These are phyloP conservation scores for Wickerhamomyces mucosus DNA, from an alignment of 805 yeast genomes.

Conservation along the genomic window DNA sequence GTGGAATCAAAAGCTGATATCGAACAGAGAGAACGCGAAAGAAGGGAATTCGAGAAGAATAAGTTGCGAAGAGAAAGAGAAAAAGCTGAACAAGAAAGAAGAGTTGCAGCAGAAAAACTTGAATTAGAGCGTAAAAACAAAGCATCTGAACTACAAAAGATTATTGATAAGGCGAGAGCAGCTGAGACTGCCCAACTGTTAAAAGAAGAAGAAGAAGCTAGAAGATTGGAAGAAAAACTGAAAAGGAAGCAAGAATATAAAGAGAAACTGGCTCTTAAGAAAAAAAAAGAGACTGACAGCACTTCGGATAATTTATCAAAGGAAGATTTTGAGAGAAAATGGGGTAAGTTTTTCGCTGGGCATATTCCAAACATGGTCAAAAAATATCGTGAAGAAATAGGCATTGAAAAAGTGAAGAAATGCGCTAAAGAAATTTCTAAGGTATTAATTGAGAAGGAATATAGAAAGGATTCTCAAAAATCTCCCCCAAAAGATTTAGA, in stretches of 20 bases:
- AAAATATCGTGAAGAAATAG: conserved; percentile 54
- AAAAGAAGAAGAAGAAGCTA: conserved; percentile 12
- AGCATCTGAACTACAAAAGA: conserved; percentile 21
- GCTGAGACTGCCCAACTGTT: conserved; percentile 20
- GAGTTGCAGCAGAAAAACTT: conserved; percentile 13
- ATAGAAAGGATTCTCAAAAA: conserved; percentile 22
- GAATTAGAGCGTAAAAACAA: conserved; percentile 14
- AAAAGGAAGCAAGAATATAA: conserved; percentile 27
- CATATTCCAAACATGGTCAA: conserved; percentile 73
- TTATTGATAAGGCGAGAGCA: conserved; percentile 30
- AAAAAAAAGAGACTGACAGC: neutral
- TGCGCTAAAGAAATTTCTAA: conserved; percentile 76
- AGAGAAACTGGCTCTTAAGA: conserved; percentile 12
- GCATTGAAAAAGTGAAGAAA: conserved; percentile 62
- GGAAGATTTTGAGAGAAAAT: conserved; percentile 20
- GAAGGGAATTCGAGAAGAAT: conserved; percentile 21
- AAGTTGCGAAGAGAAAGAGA: conserved; percentile 21
- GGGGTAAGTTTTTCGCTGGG: conserved; percentile 48
- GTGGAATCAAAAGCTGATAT: neutral
- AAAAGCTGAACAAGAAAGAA: conserved; percentile 19
- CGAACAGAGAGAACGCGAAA: conserved; percentile 10
- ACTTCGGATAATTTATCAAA: conserved; percentile 1
- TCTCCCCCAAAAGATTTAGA: conserved; percentile 48
- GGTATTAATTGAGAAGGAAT: conserved; percentile 59
- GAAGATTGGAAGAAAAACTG: conserved; percentile 3